A percentile compares a stretch with the other conserved stretches of the same genome.
Evolutionary conservation across 371 early-diverging fungal species (phyloP).

Genomic region (Apophysomyces ossiformis): DNA sequence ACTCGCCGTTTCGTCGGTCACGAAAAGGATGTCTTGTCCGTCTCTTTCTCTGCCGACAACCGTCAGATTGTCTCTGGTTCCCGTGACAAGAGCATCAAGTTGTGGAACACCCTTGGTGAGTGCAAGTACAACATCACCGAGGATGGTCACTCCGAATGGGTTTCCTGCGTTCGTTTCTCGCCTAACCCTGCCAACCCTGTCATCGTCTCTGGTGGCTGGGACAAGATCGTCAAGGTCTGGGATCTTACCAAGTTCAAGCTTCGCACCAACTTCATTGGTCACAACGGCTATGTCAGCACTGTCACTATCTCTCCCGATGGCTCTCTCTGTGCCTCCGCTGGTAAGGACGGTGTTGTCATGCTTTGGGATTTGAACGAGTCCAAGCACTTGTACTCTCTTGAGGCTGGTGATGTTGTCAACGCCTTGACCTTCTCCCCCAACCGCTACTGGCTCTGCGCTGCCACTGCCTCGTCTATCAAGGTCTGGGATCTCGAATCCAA

Average conservation of each 20-base stretch:
- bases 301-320: slow-evolving; percentile 98
- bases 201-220: slow-evolving; percentile 97
- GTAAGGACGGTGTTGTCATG: slow-evolving; percentile 97
- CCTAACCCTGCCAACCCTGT: slow-evolving; percentile 95
- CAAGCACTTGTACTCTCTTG: slow-evolving; percentile 98
- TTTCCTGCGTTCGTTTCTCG: slow-evolving; percentile 96
- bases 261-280: slow-evolving; percentile 96
- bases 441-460: slow-evolving; percentile 99
- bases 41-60: slow-evolving; percentile 97
- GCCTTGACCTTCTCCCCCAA: slow-evolving; percentile 97
- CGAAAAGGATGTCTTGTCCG: slow-evolving; percentile 93
- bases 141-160: slow-evolving; percentile 95
- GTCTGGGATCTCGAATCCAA: slow-evolving; percentile 98
- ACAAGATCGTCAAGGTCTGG: slow-evolving; percentile 99
- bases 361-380: slow-evolving; percentile 98
- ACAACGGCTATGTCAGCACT: slow-evolving; percentile 95
- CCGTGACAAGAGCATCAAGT: slow-evolving; percentile 97
- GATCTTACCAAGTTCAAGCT: slow-evolving; percentile 95
- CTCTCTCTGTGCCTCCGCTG: slow-evolving; percentile 98
- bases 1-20: slow-evolving; percentile 94
- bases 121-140: slow-evolving; percentile 94
- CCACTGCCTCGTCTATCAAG: slow-evolving; percentile 92
- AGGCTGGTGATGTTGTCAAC: slow-evolving; percentile 91
- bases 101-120: slow-evolving; percentile 98
- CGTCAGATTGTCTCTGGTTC: slow-evolving; percentile 96